Evolutionary conservation across 805 yeast species (phyloP).

Genomic region (Kodamaea kaohsiungensis): DNA sequence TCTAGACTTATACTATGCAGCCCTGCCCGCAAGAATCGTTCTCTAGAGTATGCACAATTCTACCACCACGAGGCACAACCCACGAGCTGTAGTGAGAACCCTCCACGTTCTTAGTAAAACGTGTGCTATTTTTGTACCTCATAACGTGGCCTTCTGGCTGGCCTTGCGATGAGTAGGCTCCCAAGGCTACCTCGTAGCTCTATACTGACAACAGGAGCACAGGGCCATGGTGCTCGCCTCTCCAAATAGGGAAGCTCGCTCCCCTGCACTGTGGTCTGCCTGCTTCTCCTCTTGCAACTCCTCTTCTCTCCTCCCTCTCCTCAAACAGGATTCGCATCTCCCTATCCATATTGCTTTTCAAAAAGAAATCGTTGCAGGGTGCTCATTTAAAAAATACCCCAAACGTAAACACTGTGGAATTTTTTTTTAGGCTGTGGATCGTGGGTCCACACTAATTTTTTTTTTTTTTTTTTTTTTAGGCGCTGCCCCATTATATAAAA

Average conservation of each 20-base stretch:
- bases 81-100: neutral
- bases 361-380: constrained; percentile 3
- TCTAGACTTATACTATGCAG: neutral
- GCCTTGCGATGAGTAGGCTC: neutral
- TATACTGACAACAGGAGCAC: neutral
- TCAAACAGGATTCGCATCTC: neutral
- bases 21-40: neutral
- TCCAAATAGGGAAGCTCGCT: neutral
- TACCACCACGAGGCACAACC: neutral
- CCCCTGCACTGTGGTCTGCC: neutral
- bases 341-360: neutral
- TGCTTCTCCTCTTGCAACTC: neutral
- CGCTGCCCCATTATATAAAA: neutral
- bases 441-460: neutral
- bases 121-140: neutral
- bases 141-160: neutral
- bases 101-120: neutral
- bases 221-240: neutral
- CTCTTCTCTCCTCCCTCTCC: neutral
- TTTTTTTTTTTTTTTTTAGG: too few species aligned
- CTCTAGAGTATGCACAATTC: neutral
- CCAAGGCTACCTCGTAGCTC: neutral
- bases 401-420: neutral
- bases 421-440: constrained; percentile 1
- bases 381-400: neutral